Evolutionary conservation across 2,329 filamentous ascomycete genomes (phyloP).

Genomic region (Venturia carpophila): DNA sequence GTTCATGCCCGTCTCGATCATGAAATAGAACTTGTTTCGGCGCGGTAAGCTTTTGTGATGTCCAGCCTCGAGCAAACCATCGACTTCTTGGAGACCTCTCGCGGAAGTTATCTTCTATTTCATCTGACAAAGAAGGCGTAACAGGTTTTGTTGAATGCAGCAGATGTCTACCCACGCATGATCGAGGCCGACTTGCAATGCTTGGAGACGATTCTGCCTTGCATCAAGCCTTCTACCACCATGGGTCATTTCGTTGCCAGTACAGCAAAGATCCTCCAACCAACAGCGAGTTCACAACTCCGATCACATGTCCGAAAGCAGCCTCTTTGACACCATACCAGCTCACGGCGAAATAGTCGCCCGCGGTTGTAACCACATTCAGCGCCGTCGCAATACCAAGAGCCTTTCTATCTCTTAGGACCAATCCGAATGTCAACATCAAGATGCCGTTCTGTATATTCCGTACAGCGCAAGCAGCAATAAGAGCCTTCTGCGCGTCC

Average conservation of each 20-base stretch:
- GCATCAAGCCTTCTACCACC: conserved; percentile 16
- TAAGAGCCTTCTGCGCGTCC: conserved; percentile 24
- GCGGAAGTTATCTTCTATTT: no score
- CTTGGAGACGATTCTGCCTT: background rate
- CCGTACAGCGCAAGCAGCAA: conserved; percentile 26
- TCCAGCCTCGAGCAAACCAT: no score
- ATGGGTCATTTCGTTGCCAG: conserved; percentile 24
- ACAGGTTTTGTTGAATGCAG: no score
- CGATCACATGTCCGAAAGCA: conserved; percentile 26
- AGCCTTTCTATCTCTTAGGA: conserved; percentile 27
- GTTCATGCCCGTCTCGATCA: no score
- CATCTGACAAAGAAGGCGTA: no score
- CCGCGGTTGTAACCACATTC: conserved; percentile 26
- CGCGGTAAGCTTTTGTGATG: no score
- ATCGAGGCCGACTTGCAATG: no score
- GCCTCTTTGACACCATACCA: conserved; percentile 25
- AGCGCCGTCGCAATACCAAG: conserved; percentile 26
- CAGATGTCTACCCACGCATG: no score
- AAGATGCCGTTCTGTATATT: conserved; percentile 28
- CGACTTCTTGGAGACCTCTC: no score
- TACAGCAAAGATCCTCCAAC: conserved; percentile 27
- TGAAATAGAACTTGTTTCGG: no score
- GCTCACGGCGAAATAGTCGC: conserved; percentile 27
- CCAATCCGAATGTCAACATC: conserved; percentile 27
- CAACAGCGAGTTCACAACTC: conserved; percentile 23